Base-by-base conservation (phyloP, 352 stramenopile species). In the Globisporangium okanoganense region DNA sequence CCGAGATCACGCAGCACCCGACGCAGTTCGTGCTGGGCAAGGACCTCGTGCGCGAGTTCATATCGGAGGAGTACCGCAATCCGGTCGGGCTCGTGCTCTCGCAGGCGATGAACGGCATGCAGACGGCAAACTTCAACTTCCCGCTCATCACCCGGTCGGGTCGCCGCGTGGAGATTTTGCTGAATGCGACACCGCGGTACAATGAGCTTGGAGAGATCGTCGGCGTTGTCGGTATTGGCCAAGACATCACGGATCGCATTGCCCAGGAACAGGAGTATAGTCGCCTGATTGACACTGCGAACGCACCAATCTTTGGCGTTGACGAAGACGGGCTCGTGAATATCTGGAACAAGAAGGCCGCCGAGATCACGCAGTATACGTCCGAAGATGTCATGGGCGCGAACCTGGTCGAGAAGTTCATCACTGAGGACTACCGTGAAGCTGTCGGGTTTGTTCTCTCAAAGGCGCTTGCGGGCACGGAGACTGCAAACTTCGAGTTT, bases 321-420 rank as follows among this genome's bases (percentile, higher is more conserved):
- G 86, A 97, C 57, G 66, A 71, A 29, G 71, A 95, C 38, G 85
- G 87, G 5, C 65, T 67, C 20, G 87, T 97, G 8, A 94, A 94
- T 53, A 95, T 96, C 61, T 97, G 87, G 87, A 97, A 98, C 66
- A 84, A 96, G 48, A 97, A 97, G 63, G 88, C 89, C 9, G 83
- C 82, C 9, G 83, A 95, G 25, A 92, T 95, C 57, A 98, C 92
- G 38, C 89, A 96, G 65, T 98, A 96, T 66, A 76, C 77, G 7
- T 83, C 82, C 2, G 68, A 90, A 12, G 92, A 98, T 66, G 93
- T 97, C 6, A 80, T 98, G 69, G 92, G 84, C 0, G 71, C 90
- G 58, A 81, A 94, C 2, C 63, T 98, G 5, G 89, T 98, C 7
- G 74, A 97, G 36, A 86, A 94, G 54, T 97, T 97, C 57, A 97